Evolutionary conservation across 768 basidiomycete species (phyloP).

Genomic region (Pulveroboletus sp.): DNA sequence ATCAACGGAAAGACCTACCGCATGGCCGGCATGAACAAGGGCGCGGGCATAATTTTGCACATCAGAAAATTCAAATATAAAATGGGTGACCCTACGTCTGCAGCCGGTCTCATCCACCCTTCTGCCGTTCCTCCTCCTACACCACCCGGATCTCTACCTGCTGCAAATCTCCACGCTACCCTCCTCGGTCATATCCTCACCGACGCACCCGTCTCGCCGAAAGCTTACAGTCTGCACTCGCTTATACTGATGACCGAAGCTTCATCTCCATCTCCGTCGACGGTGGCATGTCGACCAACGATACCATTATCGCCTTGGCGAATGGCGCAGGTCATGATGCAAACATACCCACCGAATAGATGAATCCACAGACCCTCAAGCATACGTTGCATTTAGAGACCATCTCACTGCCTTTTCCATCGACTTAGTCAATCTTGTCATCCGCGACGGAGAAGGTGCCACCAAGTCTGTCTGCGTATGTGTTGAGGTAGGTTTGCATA

Average conservation of each 20-base stretch:
- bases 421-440: slow-evolving; percentile 92
- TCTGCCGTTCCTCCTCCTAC: slow-evolving; percentile 1
- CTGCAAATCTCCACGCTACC: slow-evolving; percentile 74
- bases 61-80: no score
- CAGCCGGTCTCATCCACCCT: slow-evolving; percentile 21
- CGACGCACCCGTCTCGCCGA: slow-evolving; percentile 77
- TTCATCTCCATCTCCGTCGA: slow-evolving; percentile 98
- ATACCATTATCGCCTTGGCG: slow-evolving; percentile 85
- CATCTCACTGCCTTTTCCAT: slow-evolving; percentile 84
- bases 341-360: slow-evolving; percentile 50
- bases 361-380: slow-evolving; percentile 55
- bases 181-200: slow-evolving; percentile 93
- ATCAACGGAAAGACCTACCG: slow-evolving; percentile 69
- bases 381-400: slow-evolving; percentile 69
- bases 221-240: slow-evolving; percentile 79
- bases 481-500: slow-evolving; percentile 61
- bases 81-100: slow-evolving; percentile 66
- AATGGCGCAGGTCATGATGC: slow-evolving; percentile 78
- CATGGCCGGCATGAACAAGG: slow-evolving; percentile 97
- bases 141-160: slow-evolving; percentile 15
- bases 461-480: slow-evolving; percentile 95
- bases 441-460: slow-evolving; percentile 95
- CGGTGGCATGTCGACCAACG: slow-evolving; percentile 98
- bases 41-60: slow-evolving; percentile 99
- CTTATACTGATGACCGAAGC: slow-evolving; percentile 87